These are phyloP conservation scores for Saccharomyces uvarum DNA, from an alignment of 1,139 yeast genomes.

Conservation along the genomic window DNA sequence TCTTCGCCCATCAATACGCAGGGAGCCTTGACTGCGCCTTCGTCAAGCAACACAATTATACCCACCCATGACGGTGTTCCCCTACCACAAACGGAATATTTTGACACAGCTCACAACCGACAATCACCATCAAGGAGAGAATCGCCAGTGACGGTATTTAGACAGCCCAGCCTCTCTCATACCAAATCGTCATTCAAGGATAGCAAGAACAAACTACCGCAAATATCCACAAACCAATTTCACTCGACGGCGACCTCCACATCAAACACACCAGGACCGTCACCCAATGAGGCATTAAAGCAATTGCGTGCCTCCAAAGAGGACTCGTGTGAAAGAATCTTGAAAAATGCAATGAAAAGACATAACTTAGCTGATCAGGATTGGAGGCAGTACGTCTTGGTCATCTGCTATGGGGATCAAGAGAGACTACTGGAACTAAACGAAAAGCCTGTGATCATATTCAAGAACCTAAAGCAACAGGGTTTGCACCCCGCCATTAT, in stretches of 20 bases:
- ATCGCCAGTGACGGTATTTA: neutral
- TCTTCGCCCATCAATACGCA: conserved; percentile 2
- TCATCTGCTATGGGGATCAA: conserved; percentile 84
- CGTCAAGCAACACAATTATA: neutral
- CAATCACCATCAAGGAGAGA: conserved; percentile 1
- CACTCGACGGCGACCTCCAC: conserved; percentile 7
- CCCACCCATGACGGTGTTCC: neutral
- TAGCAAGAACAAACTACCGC: neutral
- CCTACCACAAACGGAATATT: conserved; percentile 1
- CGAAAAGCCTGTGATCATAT: conserved; percentile 84
- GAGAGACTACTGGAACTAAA: conserved; percentile 77
- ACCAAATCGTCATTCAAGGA: neutral
- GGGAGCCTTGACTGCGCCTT: conserved; percentile 2
- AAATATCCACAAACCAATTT: neutral
- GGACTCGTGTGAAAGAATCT: conserved; percentile 82
- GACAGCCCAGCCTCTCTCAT: neutral
- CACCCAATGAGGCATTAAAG: conserved; percentile 61
- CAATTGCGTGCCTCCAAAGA: conserved; percentile 83
- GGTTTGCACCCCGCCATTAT: conserved; percentile 90
- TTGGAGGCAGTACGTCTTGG: conserved; percentile 83
- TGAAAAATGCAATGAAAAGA: conserved; percentile 83
- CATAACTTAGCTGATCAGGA: conserved; percentile 75
- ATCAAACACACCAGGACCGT: conserved; percentile 10
- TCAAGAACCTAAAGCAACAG: conserved; percentile 76
- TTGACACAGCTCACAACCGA: conserved; percentile 2